These are phyloP conservation scores for Fermentozyma sake DNA, from an alignment of 1,139 yeast species.

Conservation along the genomic window DNA sequence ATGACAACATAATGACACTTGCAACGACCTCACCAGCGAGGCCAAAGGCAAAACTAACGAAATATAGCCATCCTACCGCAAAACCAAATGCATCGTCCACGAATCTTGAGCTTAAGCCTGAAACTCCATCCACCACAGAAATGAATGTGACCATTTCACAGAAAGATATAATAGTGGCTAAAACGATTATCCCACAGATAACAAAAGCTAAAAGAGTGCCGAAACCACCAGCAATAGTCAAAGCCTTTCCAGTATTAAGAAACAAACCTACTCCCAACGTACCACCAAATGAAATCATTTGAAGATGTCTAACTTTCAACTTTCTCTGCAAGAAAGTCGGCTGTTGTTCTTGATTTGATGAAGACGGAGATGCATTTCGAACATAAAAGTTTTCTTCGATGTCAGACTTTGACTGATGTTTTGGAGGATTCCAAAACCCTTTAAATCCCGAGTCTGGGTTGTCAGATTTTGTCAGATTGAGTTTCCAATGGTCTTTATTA, in stretches of 20 bases:
- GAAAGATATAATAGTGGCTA: conserved; percentile 68
- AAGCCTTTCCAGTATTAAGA: conserved; percentile 72
- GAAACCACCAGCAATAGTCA: conserved; percentile 76
- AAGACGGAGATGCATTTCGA: neutral
- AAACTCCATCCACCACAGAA: conserved; percentile 77
- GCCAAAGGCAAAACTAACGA: conserved; percentile 69
- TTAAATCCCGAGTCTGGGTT: conserved; percentile 9
- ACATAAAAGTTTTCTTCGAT: conserved; percentile 4
- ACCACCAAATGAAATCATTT: conserved; percentile 80
- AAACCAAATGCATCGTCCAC: conserved; percentile 86
- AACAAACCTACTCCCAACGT: conserved; percentile 81
- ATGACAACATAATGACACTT: conserved; percentile 68
- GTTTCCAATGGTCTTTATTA: conserved; percentile 1
- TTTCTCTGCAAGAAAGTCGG: conserved; percentile 40
- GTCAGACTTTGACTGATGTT: conserved; percentile 6
- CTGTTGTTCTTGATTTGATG: neutral
- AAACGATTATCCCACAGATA: conserved; percentile 62
- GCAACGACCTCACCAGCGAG: conserved; percentile 81
- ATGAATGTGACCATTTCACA: conserved; percentile 86
- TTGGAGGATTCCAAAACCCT: conserved; percentile 6
- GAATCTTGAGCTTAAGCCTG: conserved; percentile 71
- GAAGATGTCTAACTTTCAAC: conserved; percentile 65
- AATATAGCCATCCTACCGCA: conserved; percentile 74
- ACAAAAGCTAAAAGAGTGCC: conserved; percentile 72
- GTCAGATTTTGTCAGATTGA: conserved; percentile 8